A percentile compares a stretch with the other conserved stretches of the same genome.
Conservation (phyloP, 2,329 filamentous ascomycete species). For the Pseudocercospora vitis region DNA sequence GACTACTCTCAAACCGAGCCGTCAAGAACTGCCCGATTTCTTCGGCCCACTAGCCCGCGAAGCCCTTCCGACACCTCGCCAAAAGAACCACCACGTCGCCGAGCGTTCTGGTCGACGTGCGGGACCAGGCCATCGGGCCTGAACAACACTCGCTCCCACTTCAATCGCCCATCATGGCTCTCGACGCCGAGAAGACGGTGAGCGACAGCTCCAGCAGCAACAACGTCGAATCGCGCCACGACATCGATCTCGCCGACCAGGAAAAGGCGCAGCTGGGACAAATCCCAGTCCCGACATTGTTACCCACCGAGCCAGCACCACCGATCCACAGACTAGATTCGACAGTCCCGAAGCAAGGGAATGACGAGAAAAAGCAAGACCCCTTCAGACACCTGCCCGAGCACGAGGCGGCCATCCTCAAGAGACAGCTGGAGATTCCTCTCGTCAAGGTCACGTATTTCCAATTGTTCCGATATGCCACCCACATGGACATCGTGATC, state of each 20-base stretch:
- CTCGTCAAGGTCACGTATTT: slow-evolving; percentile 44
- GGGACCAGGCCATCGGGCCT: slow-evolving; percentile 12
- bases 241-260: slow-evolving; percentile 30
- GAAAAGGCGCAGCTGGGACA: slow-evolving; percentile 35
- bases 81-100: background rate
- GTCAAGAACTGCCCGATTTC: slow-evolving; percentile 1
- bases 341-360: slow-evolving; percentile 23
- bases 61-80: background rate
- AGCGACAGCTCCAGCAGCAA: slow-evolving; percentile 25
- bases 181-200: slow-evolving; percentile 12
- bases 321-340: slow-evolving; percentile 32
- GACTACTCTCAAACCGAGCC: background rate
- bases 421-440: slow-evolving; percentile 45
- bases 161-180: slow-evolving; percentile 5
- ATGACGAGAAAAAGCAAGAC: slow-evolving; percentile 33
- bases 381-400: slow-evolving; percentile 41
- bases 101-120: background rate
- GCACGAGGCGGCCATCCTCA: slow-evolving; percentile 39
- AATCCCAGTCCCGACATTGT: slow-evolving; percentile 33
- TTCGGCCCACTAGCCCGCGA: background rate
- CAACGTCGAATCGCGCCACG: slow-evolving; percentile 26
- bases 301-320: slow-evolving; percentile 31
- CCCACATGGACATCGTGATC: slow-evolving; percentile 42
- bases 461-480: slow-evolving; percentile 48
- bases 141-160: slow-evolving; percentile 10